Percentiles rank a stretch among this genome's conserved stretches.
Conservation (phyloP, 345 rosid genomes). For the Clarkia xantiana region DNA sequence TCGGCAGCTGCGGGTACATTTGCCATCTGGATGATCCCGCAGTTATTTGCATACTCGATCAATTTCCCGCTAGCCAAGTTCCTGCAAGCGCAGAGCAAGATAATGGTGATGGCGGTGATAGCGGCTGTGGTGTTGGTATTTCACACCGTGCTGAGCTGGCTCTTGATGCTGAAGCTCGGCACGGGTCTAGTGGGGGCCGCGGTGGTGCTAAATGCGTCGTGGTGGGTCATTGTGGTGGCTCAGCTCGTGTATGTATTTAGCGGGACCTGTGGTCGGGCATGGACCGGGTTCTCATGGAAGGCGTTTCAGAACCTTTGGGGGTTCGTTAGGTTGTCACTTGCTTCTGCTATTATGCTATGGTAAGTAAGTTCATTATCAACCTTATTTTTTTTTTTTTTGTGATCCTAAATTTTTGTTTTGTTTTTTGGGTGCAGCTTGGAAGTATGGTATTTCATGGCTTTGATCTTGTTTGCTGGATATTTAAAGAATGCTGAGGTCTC, state of each 20-base stretch:
- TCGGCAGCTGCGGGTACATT: conserved; percentile 49
- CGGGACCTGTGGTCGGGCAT: conserved; percentile 65
- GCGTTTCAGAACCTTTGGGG: conserved; percentile 68
- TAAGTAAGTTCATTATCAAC: conserved; percentile 11
- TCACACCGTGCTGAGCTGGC: conserved; percentile 50
- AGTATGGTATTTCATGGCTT: conserved; percentile 67
- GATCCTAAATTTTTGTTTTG: not conserved
- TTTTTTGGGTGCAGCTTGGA: conserved; percentile 40
- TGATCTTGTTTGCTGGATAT: conserved; percentile 74
- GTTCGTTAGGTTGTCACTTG: conserved; percentile 57
- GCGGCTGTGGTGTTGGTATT: conserved; percentile 33
- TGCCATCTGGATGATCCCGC: conserved; percentile 74
- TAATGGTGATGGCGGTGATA: conserved; percentile 59
- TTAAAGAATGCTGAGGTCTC: conserved; percentile 58
- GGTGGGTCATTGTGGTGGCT: conserved; percentile 22
- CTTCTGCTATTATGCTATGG: conserved; percentile 94
- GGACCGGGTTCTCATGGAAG: conserved; percentile 69
- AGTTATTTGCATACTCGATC: conserved; percentile 55
- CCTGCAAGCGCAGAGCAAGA: conserved; percentile 78
- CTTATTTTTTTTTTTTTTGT: not conserved
- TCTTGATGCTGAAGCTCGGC: conserved; percentile 24
- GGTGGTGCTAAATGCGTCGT: conserved; percentile 16
- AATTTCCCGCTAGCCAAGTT: conserved; percentile 74
- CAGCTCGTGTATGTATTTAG: conserved; percentile 44
- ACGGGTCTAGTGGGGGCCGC: conserved; percentile 33